These are phyloP conservation scores for Aspergillus bombycis DNA, from an alignment of 2,329 filamentous ascomycete genomes.

Conservation along the genomic window DNA sequence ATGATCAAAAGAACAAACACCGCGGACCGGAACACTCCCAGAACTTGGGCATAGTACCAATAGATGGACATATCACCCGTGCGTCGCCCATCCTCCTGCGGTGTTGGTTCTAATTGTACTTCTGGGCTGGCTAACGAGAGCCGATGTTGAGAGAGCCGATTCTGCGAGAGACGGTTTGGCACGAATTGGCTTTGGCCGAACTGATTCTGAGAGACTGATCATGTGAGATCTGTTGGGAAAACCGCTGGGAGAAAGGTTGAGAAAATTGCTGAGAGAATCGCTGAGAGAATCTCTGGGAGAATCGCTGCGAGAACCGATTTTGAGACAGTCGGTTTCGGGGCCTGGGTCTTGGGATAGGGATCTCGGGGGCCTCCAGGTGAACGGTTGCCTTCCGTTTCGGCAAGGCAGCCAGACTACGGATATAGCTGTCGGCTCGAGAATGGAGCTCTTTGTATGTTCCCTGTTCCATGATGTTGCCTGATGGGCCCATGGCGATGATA, in stretches of 20 bases:
- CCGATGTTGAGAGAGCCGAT: neutral
- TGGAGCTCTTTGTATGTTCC: neutral
- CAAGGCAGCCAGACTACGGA: neutral
- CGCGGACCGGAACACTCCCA: neutral
- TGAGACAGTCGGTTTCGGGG: neutral
- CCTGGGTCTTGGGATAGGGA: neutral
- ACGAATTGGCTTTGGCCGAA: neutral
- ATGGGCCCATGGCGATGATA: slow-evolving; percentile 48
- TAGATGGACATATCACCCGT: slow-evolving; percentile 12
- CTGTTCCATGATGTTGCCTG: neutral
- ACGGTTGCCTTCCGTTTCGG: neutral
- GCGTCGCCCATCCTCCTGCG: neutral
- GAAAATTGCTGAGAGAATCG: neutral
- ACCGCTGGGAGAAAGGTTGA: neutral
- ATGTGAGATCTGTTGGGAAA: neutral
- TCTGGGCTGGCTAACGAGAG: neutral
- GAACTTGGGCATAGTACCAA: slow-evolving; percentile 8
- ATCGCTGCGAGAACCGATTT: neutral
- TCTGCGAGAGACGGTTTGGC: neutral
- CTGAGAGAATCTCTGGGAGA: neutral
- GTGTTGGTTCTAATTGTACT: neutral
- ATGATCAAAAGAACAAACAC: neutral
- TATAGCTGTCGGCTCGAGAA: neutral
- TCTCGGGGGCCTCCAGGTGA: neutral
- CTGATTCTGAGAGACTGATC: neutral